Percentiles rank a stretch among this genome's conserved stretches.
Conservation (phyloP, 2,329 filamentous ascomycete species). For the Scorias spongiosa region DNA sequence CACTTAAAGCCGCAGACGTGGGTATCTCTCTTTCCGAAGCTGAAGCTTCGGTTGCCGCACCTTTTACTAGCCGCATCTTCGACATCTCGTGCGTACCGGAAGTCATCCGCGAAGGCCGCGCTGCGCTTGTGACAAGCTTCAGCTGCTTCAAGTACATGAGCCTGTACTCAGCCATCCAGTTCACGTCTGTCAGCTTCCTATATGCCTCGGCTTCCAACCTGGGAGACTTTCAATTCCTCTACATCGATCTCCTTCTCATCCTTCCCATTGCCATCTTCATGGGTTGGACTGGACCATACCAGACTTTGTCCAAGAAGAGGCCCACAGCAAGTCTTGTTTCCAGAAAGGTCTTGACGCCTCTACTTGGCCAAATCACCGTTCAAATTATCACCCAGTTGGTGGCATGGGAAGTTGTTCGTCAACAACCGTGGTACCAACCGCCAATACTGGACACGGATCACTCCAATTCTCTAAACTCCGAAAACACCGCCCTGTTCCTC, state of each 20-base stretch:
- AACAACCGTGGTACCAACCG: constrained; percentile 75
- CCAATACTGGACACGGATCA: constrained; percentile 63
- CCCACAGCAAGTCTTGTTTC: constrained; percentile 88
- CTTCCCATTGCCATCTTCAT: constrained; percentile 96
- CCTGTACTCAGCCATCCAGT: constrained; percentile 97
- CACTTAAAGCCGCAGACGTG: constrained; percentile 90
- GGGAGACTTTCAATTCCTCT: constrained; percentile 95
- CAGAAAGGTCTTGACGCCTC: constrained; percentile 74
- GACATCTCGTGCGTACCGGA: constrained; percentile 92
- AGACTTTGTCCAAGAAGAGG: constrained; percentile 61
- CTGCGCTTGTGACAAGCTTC: constrained; percentile 93
- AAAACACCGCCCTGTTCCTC: constrained; percentile 84
- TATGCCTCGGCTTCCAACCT: constrained; percentile 89
- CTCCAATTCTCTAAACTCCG: constrained; percentile 76
- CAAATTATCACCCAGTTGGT: constrained; percentile 63
- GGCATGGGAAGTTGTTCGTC: constrained; percentile 57
- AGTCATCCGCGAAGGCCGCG: constrained; percentile 83
- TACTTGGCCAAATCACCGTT: constrained; percentile 76
- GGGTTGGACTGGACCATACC: constrained; percentile 86
- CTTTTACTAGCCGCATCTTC: constrained; percentile 88
- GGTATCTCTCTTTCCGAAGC: constrained; percentile 95
- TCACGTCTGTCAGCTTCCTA: constrained; percentile 90
- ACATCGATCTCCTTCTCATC: constrained; percentile 85
- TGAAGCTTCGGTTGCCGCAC: constrained; percentile 93
- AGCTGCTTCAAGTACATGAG: constrained; percentile 99